Evolutionary conservation across 345 rosid species (phyloP).

Genomic region (Clausena lansium): DNA sequence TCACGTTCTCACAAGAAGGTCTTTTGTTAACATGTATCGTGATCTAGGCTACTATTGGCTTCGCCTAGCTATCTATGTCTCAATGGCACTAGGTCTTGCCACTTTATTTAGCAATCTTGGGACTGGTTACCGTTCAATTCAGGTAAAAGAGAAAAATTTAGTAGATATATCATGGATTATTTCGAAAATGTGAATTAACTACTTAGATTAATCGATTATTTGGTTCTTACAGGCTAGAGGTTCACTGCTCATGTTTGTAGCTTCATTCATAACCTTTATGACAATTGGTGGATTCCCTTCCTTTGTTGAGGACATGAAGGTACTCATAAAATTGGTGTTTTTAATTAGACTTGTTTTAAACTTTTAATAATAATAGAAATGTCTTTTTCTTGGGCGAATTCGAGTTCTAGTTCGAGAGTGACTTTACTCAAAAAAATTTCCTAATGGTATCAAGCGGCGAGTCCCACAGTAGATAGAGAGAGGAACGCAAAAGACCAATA

Average conservation of each 20-base stretch:
- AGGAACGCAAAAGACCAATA: no score
- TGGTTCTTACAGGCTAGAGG: conserved; percentile 38
- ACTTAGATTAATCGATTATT: neutral
- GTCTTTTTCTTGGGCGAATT: no score
- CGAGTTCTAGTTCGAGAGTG: no score
- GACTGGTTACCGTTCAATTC: conserved; percentile 9
- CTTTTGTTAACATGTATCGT: conserved; percentile 59
- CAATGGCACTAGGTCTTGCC: conserved; percentile 40
- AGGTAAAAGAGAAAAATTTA: conserved; percentile 12
- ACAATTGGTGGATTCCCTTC: conserved; percentile 59
- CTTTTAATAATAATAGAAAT: no score
- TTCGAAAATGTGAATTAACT: no score
- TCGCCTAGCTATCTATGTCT: conserved; percentile 42
- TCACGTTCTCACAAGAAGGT: conserved; percentile 45
- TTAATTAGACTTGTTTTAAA: no score
- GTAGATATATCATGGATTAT: no score
- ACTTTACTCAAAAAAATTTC: no score
- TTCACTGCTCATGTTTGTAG: conserved; percentile 42
- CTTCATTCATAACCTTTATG: conserved; percentile 50
- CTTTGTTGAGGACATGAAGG: conserved; percentile 65
- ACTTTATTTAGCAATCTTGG: conserved; percentile 35
- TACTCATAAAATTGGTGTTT: neutral
- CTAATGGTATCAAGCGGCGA: no score
- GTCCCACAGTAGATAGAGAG: no score
- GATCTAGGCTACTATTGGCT: conserved; percentile 65